Conservation (phyloP, 2,329 filamentous ascomycete species). For the Sporothrix phasma region DNA sequence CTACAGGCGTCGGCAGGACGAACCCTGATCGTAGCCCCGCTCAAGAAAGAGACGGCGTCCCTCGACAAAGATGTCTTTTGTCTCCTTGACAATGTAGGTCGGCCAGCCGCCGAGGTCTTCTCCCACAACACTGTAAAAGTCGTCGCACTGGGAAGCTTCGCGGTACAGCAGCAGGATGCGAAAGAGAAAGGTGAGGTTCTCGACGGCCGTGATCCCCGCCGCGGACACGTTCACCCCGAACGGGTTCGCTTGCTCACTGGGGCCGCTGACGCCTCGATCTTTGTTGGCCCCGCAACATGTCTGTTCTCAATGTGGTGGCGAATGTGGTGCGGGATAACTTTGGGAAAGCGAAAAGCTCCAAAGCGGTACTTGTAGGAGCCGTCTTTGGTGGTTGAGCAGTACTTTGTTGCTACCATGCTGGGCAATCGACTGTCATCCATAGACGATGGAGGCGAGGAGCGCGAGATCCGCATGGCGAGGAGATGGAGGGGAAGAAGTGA, state of each 20-base stretch:
- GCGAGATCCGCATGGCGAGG: not conserved
- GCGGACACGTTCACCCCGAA: no score
- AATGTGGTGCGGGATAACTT: not conserved
- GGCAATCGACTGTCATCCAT: not conserved
- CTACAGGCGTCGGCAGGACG: not conserved
- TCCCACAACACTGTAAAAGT: not conserved
- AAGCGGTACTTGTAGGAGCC: not conserved
- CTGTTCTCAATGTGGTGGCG: not conserved
- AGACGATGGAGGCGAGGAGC: not conserved
- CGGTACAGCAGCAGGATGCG: not conserved
- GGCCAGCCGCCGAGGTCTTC: conserved; percentile 2
- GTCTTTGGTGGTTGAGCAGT: not conserved
- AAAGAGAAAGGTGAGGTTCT: conserved; percentile 1
- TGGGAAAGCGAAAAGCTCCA: not conserved
- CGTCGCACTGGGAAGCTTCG: not conserved
- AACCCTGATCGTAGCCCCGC: not conserved
- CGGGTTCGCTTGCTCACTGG: not conserved
- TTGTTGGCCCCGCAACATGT: no score
- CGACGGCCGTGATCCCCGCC: not conserved
- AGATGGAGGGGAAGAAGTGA: not conserved
- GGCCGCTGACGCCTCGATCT: not conserved
- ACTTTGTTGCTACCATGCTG: not conserved
- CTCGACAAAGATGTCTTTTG: not conserved
- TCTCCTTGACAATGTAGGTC: not conserved
- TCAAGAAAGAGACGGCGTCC: not conserved